Conservation (phyloP, 2,329 filamentous ascomycete genomes). For the Exophiala lecanii-corni region DNA sequence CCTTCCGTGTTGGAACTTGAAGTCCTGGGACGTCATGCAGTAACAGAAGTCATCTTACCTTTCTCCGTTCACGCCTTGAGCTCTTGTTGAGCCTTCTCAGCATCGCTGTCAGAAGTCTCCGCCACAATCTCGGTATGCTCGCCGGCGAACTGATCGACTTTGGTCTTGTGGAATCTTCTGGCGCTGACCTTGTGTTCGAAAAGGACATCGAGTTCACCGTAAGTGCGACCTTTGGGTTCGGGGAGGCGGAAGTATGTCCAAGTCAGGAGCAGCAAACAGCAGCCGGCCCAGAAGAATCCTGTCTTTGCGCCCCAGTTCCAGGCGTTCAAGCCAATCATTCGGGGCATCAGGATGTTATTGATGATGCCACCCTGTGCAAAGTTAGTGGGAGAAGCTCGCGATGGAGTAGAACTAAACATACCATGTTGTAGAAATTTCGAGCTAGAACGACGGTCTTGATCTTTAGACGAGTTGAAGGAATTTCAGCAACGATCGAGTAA, state of each 20-base stretch:
- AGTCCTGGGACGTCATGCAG: no score
- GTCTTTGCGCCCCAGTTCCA: conserved; percentile 35
- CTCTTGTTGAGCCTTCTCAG: neutral
- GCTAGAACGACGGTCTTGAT: conserved; percentile 89
- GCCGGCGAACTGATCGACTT: conserved; percentile 27
- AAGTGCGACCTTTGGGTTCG: conserved; percentile 72
- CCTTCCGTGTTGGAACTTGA: no score
- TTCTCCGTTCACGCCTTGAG: conserved; percentile 1
- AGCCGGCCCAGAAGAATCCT: conserved; percentile 75
- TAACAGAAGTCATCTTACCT: no score
- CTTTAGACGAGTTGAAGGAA: conserved; percentile 75
- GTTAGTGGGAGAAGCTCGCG: neutral
- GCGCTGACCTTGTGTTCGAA: conserved; percentile 70
- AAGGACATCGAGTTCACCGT: conserved; percentile 78
- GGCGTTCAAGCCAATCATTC: conserved; percentile 26
- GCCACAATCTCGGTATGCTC: conserved; percentile 7
- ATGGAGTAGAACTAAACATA: conserved; percentile 32
- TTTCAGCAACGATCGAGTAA: conserved; percentile 81
- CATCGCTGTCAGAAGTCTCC: conserved; percentile 6
- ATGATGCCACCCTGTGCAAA: conserved; percentile 32
- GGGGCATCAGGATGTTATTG: conserved; percentile 33
- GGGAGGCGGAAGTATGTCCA: conserved; percentile 78
- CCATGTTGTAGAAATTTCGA: conserved; percentile 73
- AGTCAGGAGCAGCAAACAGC: conserved; percentile 72
- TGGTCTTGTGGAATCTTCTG: conserved; percentile 57